Conservation (phyloP, 257 asterid genomes). For the Lantana camara region DNA sequence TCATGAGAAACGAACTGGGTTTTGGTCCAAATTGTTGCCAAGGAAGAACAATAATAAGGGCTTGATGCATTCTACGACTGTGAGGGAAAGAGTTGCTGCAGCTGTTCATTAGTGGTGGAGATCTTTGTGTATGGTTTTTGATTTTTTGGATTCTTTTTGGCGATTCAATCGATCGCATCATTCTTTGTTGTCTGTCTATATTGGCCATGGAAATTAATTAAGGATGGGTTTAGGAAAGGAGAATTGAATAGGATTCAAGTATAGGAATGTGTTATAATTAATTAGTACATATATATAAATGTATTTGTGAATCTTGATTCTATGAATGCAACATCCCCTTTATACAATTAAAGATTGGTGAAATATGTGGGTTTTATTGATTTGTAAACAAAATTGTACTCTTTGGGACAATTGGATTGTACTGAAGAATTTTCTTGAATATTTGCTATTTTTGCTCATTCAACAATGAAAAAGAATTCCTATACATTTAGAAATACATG, state of each 20-base stretch:
- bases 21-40: slow-evolving; percentile 62
- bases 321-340: not conserved
- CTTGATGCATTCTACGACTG: slow-evolving; percentile 48
- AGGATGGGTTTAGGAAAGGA: not conserved
- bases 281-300: not conserved
- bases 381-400: not conserved
- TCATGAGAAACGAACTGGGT: slow-evolving; percentile 40
- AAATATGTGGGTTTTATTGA: not conserved
- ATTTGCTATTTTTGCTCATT: not conserved
- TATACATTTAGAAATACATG: too few relatives aligned
- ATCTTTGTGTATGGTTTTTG: slow-evolving; percentile 10
- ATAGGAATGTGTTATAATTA: not conserved
- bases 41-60: slow-evolving; percentile 35
- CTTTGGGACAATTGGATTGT: not conserved
- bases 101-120: slow-evolving; percentile 28
- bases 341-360: not conserved
- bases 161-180: not conserved
- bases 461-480: too few relatives aligned
- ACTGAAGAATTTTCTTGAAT: not conserved
- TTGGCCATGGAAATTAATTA: not conserved
- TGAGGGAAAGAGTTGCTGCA: slow-evolving; percentile 43
- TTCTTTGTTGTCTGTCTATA: slow-evolving; percentile 10
- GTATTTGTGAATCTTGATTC: not conserved
- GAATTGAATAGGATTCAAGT: not conserved
- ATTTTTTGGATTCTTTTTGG: not conserved